Percentiles rank a stretch among this genome's conserved stretches.
Conservation (phyloP, 1,284 basidiomycete species). For the Mycena sp. region DNA sequence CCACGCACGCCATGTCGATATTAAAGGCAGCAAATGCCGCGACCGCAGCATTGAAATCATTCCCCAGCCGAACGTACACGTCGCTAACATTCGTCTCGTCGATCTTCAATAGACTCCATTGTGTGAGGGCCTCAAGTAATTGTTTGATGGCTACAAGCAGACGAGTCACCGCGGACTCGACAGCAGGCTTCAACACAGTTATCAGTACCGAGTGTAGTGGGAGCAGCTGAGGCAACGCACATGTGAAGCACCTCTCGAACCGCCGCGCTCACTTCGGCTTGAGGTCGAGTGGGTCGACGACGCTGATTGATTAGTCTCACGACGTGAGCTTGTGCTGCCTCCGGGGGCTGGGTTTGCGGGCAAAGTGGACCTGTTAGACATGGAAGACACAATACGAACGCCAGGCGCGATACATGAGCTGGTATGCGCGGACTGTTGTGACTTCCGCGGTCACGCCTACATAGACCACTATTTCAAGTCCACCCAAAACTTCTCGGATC, state of each 20-base stretch:
- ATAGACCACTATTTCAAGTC: too few relatives aligned
- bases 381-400: background rate
- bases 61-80: constrained; percentile 95
- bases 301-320: constrained; percentile 27
- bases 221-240: constrained; percentile 35
- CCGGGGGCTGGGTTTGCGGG: constrained; percentile 21
- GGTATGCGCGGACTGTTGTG: background rate
- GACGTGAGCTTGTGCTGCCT: constrained; percentile 19
- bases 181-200: constrained; percentile 61
- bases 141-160: constrained; percentile 96
- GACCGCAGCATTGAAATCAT: constrained; percentile 96
- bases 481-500: too few relatives aligned
- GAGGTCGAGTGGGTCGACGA: constrained; percentile 25
- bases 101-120: constrained; percentile 85
- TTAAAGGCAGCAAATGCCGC: constrained; percentile 87
- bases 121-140: constrained; percentile 90
- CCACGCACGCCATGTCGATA: constrained; percentile 90
- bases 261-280: constrained; percentile 27
- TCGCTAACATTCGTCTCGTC: constrained; percentile 92
- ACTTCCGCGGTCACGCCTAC: constrained; percentile 2
- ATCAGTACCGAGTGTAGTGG: constrained; percentile 10
- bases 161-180: constrained; percentile 93
- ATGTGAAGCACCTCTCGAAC: constrained; percentile 38
- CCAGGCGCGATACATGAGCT: constrained; percentile 19
- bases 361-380: constrained; percentile 17